Conservation (phyloP, 768 basidiomycete genomes). For the Candolleomyces eurysporus region DNA sequence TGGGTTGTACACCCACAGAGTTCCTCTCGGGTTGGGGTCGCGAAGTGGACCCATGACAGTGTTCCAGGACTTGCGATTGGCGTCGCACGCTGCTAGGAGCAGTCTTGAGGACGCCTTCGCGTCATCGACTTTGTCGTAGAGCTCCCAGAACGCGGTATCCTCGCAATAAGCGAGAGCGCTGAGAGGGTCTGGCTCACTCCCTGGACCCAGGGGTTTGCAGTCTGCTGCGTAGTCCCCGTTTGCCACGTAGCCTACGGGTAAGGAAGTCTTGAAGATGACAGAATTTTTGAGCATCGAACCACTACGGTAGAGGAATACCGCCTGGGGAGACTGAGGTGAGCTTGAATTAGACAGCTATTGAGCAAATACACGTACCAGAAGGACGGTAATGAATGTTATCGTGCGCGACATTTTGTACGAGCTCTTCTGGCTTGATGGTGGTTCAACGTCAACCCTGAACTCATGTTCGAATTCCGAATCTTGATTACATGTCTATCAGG, state of each 20-base stretch:
- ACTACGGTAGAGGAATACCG: slow-evolving; percentile 43
- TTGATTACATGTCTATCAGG: no score
- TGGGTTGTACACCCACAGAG: slow-evolving; percentile 54
- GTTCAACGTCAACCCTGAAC: no score
- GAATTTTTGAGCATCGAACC: slow-evolving; percentile 38
- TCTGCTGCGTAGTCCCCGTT: slow-evolving; percentile 46
- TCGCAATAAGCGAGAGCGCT: slow-evolving; percentile 55
- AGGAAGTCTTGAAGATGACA: slow-evolving; percentile 38
- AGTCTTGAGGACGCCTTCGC: slow-evolving; percentile 42
- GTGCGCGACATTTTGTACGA: no score
- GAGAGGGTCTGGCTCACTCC: slow-evolving; percentile 23
- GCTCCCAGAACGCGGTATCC: slow-evolving; percentile 65
- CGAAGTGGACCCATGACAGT: slow-evolving; percentile 72
- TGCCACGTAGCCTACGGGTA: slow-evolving; percentile 51
- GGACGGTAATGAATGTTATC: no score
- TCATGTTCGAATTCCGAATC: no score
- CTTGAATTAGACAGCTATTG: not conserved
- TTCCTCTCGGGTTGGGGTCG: slow-evolving; percentile 56
- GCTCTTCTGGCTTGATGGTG: no score
- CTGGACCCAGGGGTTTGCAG: slow-evolving; percentile 37
- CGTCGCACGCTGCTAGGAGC: slow-evolving; percentile 53
- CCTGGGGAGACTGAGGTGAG: slow-evolving; percentile 24
- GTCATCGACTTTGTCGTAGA: slow-evolving; percentile 28
- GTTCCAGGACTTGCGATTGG: slow-evolving; percentile 63
- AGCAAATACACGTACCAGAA: not conserved